Evolutionary conservation across 2,329 filamentous ascomycete genomes (phyloP).

Genomic region (Colletotrichum spaethianum): DNA sequence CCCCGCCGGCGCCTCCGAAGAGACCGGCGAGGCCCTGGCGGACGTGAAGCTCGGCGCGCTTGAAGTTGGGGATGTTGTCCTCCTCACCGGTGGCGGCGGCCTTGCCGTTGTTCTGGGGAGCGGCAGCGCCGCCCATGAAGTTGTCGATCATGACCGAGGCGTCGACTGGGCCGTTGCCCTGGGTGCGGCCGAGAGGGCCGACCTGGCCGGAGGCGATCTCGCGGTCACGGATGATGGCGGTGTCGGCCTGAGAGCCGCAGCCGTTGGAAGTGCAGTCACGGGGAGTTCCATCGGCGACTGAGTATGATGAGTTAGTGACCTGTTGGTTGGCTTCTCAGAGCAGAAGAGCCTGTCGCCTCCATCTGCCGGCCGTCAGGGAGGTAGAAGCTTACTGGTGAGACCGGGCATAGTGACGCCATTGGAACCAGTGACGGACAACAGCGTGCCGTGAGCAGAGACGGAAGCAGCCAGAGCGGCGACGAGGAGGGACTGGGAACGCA

Average conservation of each 20-base stretch:
- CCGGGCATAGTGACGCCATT: constrained; percentile 76
- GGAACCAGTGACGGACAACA: constrained; percentile 69
- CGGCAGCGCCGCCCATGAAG: constrained; percentile 69
- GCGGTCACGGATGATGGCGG: constrained; percentile 75
- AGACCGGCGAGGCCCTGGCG: constrained; percentile 47
- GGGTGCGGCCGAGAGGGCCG: constrained; percentile 75
- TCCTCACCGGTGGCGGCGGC: constrained; percentile 58
- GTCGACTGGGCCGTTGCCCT: constrained; percentile 71
- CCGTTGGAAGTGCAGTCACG: constrained; percentile 74
- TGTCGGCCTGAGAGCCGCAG: constrained; percentile 78
- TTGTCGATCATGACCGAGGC: constrained; percentile 68
- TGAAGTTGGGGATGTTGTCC: constrained; percentile 55
- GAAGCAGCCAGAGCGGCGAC: constrained; percentile 54
- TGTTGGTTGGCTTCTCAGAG: too few species aligned
- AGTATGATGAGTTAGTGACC: constrained; percentile 24
- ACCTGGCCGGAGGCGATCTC: constrained; percentile 68
- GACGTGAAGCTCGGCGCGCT: constrained; percentile 41
- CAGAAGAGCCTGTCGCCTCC: not conserved
- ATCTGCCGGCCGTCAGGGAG: too few species aligned
- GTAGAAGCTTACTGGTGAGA: constrained; percentile 51
- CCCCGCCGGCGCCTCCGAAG: constrained; percentile 47
- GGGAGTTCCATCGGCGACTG: constrained; percentile 75
- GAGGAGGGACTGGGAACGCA: constrained; percentile 50
- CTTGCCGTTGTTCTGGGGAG: constrained; percentile 56
- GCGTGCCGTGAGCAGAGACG: constrained; percentile 71